phyloP scores from a whole-genome alignment of 208 protist genomes.

The Blastocrithidia nonstop region DNA sequence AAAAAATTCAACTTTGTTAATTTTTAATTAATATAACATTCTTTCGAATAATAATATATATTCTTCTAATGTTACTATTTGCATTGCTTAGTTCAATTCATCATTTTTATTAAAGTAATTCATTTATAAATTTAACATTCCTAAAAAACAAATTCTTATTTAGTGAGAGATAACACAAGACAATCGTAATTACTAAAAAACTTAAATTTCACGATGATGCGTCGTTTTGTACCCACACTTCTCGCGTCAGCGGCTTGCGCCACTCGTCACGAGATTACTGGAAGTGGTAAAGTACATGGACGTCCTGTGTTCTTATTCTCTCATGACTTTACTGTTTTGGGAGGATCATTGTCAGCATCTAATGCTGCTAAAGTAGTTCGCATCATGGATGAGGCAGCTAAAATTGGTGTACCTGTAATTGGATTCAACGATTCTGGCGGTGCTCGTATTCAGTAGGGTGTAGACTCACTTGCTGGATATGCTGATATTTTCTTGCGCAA shows the following conservation, averaged over 20 bases:
- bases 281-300: constrained; percentile 87
- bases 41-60: too few species aligned
- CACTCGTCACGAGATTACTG: constrained; percentile 39
- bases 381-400: constrained; percentile 92
- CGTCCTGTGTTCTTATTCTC: constrained; percentile 89
- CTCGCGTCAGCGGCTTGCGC: neutral
- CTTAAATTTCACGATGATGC: too few species aligned
- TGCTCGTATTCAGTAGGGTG: constrained; percentile 92
- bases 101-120: too few species aligned
- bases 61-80: too few species aligned
- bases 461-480: constrained; percentile 91
- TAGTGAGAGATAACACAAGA: too few species aligned
- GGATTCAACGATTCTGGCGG: constrained; percentile 95
- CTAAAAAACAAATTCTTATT: too few species aligned
- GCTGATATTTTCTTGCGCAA: constrained; percentile 92
- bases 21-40: too few species aligned
- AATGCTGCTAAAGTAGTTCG: constrained; percentile 95
- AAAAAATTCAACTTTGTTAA: too few species aligned
- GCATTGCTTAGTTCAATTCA: too few species aligned
- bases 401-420: constrained; percentile 90
- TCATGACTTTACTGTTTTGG: constrained; percentile 93
- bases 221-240: neutral
- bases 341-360: constrained; percentile 84
- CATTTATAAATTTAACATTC: too few species aligned
- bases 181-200: too few species aligned